Conservation (phyloP, 768 basidiomycete species). For the Tephrocybe sp. region DNA sequence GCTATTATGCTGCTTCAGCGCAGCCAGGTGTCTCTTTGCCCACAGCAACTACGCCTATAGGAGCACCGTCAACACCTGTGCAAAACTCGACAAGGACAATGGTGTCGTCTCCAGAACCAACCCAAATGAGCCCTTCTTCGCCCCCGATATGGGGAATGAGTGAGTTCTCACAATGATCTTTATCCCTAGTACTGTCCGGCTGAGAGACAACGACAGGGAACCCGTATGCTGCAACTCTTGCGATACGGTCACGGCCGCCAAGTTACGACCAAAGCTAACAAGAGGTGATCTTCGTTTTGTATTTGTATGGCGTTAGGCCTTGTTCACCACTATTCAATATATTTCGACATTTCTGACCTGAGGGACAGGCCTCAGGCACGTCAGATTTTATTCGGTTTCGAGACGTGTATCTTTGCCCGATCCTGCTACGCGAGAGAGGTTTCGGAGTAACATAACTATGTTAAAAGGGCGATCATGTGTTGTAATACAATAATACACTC, state of each 20-base stretch:
- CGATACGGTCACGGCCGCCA: constrained; percentile 1
- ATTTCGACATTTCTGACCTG: no score
- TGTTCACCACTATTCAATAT: no score
- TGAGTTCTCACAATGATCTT: constrained; percentile 23
- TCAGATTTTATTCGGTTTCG: no score
- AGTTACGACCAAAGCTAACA: constrained; percentile 2
- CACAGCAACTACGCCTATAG: not conserved
- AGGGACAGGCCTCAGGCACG: no score
- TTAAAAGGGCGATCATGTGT: no score
- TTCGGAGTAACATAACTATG: no score
- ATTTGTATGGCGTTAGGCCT: not conserved
- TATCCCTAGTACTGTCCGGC: not conserved
- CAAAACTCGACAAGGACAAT: not conserved
- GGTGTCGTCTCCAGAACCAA: not conserved
- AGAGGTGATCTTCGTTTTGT: not conserved
- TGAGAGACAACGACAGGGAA: constrained; percentile 12
- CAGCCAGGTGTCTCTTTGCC: not conserved
- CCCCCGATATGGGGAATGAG: constrained; percentile 29
- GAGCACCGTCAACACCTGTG: not conserved
- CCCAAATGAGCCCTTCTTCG: not conserved
- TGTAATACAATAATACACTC: no score
- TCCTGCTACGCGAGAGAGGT: no score
- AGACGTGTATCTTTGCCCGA: no score
- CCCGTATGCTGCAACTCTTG: constrained; percentile 21
- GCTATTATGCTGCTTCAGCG: constrained; percentile 23